A percentile compares a stretch with the other conserved stretches of the same genome.
Conservation (phyloP, 2,329 filamentous ascomycete species). For the Aspergillus carbonarius region DNA sequence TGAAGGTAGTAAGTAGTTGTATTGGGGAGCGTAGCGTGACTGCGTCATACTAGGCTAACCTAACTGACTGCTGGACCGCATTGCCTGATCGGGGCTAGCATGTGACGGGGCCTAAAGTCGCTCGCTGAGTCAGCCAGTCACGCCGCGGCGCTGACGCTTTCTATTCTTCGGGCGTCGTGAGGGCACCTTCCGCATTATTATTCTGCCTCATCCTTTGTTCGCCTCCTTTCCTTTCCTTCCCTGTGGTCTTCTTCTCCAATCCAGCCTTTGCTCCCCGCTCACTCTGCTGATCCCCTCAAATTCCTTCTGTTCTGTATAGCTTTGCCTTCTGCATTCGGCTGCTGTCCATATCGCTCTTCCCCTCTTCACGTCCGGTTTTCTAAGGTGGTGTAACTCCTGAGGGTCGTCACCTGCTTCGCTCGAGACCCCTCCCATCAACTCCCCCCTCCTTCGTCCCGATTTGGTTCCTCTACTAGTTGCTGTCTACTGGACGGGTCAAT, state of each 20-base stretch:
- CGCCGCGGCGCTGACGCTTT: neutral
- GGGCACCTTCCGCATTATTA: neutral
- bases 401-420: neutral
- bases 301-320: neutral
- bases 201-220: constrained; percentile 19
- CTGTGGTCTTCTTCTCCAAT: neutral
- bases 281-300: neutral
- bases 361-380: constrained; percentile 4
- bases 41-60: neutral
- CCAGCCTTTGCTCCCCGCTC: neutral
- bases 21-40: neutral
- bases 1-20: neutral
- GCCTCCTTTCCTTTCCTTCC: constrained; percentile 13
- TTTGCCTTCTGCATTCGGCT: neutral
- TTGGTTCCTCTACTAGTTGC: constrained; percentile 18
- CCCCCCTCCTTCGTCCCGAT: constrained; percentile 7
- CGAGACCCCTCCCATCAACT: constrained; percentile 1
- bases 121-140: constrained; percentile 14
- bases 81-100: neutral
- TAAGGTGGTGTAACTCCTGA: neutral
- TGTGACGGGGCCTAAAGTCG: neutral
- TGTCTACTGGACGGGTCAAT: constrained; percentile 21
- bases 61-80: neutral
- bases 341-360: neutral
- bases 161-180: neutral